Evolutionary conservation across 495 filamentous ascomycete species (phyloP), one percentile per base, ranked within the genome.

Genomic region (Pyrenopolyporus hunteri): DNA sequence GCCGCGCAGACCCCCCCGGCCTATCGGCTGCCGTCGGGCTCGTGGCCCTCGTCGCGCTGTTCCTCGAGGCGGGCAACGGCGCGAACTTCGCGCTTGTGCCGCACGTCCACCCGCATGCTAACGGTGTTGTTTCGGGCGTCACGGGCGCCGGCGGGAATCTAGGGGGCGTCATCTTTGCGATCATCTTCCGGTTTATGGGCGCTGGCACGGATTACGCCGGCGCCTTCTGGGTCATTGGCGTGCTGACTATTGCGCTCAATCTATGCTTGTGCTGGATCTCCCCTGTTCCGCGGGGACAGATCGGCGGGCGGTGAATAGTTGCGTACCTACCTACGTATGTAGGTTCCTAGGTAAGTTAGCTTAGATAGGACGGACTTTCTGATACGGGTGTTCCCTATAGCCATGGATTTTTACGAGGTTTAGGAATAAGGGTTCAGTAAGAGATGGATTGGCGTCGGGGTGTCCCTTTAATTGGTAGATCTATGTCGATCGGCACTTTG

Each of bases 81-180:
- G 89, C 87, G 6, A 93, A 90, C 71, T 97, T 94, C 69, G 83
- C 90, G 0, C 78, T 96, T 22, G 85, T 96, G 2, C 92, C 92
- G 40, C 92, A 96, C 66, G 87, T 95, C 2, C 86, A 90, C 66
- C 90, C 92, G 0, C 83, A 77, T 55, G 88, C 90, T 13, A 76
- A 78, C 59, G 77, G 81, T 44, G 83, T 95, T 50, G 79, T 96
- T 16, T 88, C 86, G 8, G 92, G 92, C 13, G 72, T 87, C 37
- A 87, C 90, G 9, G 92, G 92, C 6, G 92, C 88, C 0, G 76
- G 84, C 9, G 92, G 92, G 1, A 97, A 96, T 59, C 66, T 97
- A 4, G 92, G 92, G 1, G 92, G 92, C 14, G 87, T 96, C 31
- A 78, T 94, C 52, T 96, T 95, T 70, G 86, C 89, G 13, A 84